phyloP scores from a whole-genome alignment of 169 alveolate genomes.

The Cyclospora cayetanensis region DNA sequence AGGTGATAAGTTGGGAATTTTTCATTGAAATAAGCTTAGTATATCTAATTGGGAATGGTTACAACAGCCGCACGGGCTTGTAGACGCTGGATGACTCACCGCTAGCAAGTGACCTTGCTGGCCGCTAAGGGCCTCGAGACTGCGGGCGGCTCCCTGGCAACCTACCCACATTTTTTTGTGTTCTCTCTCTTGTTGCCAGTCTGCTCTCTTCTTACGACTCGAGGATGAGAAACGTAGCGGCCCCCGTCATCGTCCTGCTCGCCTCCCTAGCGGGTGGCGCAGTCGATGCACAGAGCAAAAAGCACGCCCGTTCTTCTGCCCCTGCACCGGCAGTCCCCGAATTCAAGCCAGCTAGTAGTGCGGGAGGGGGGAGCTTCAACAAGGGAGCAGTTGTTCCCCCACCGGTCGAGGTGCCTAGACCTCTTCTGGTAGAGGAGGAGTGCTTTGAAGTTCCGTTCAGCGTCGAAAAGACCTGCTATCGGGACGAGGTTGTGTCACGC shows the following conservation, averaged over 20 bases:
- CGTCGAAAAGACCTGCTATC: conserved; percentile 67
- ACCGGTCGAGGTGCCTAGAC: background rate
- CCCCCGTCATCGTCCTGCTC: background rate
- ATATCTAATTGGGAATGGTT: too few relatives aligned
- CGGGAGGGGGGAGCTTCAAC: background rate
- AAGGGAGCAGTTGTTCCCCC: background rate
- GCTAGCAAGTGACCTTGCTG: conserved; percentile 8
- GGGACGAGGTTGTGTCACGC: conserved; percentile 51
- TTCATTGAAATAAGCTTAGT: too few relatives aligned
- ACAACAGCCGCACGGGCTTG: background rate
- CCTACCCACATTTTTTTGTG: background rate
- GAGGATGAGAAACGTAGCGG: conserved; percentile 7
- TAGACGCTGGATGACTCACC: background rate
- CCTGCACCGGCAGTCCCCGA: too few relatives aligned
- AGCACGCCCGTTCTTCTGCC: background rate
- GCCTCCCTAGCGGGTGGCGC: background rate
- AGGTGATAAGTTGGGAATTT: too few relatives aligned
- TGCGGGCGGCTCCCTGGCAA: background rate
- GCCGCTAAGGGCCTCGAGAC: background rate
- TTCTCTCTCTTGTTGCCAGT: background rate
- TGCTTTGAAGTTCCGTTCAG: conserved; percentile 68
- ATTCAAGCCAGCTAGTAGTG: too few relatives aligned
- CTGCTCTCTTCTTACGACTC: background rate
- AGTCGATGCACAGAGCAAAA: background rate
- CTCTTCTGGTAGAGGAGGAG: conserved; percentile 44